Evolutionary conservation across 805 yeast species (phyloP).

Genomic region (Zygoascus biomembranicola): DNA sequence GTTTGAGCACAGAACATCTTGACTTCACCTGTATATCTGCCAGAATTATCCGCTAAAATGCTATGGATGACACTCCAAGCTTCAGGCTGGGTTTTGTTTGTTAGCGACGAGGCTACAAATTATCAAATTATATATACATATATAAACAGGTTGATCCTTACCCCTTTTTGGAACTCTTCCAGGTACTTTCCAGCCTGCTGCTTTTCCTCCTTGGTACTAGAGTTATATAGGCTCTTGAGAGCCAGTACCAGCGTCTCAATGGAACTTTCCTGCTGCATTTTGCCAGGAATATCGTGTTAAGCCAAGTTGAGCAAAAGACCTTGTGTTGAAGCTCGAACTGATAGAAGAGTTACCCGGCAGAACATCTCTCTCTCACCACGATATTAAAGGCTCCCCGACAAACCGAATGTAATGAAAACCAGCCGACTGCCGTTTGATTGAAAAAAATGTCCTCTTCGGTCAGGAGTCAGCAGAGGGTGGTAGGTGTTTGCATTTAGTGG

Average conservation of each 20-base stretch:
- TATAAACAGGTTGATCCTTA: slow-evolving; percentile 16
- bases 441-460: slow-evolving; percentile 22
- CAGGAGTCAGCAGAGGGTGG: slow-evolving; percentile 39
- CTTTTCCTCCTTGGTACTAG: slow-evolving; percentile 33
- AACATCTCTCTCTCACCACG: not conserved
- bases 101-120: not conserved
- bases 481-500: slow-evolving; percentile 12
- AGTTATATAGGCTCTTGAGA: slow-evolving; percentile 43
- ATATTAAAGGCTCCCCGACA: not conserved
- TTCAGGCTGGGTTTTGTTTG: slow-evolving; percentile 20
- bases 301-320: not conserved
- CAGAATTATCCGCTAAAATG: slow-evolving; percentile 35
- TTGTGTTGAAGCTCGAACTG: not conserved
- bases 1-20: slow-evolving; percentile 89
- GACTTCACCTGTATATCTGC: slow-evolving; percentile 40
- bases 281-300: not conserved
- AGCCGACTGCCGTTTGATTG: not conserved
- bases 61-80: slow-evolving; percentile 73
- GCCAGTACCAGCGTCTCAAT: slow-evolving; percentile 13
- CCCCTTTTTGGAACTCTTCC: slow-evolving; percentile 70
- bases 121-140: not conserved
- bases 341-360: not conserved
- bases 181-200: slow-evolving; percentile 43
- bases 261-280: not conserved
- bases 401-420: not conserved